A percentile compares a stretch with the other conserved stretches of the same genome.
phyloP scores from a whole-genome alignment of 2,329 filamentous ascomycete species.

The Epichloe glyceriae region DNA sequence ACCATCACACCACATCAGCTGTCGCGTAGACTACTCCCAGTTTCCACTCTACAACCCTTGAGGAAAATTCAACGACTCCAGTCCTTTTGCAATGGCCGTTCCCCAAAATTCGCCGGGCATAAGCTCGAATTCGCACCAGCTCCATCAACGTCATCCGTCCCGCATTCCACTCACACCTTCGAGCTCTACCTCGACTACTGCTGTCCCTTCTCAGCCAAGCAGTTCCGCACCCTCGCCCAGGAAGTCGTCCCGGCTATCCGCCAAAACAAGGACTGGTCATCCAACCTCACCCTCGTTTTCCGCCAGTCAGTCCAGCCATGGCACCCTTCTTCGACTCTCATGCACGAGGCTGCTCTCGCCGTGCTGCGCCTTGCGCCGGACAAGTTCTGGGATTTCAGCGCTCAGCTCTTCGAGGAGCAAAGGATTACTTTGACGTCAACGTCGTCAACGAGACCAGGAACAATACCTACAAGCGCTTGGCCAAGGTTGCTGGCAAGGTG shows the following conservation, averaged over 20 bases:
- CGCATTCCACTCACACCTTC: conserved; percentile 42
- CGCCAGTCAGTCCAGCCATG: conserved; percentile 88
- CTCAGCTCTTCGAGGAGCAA: conserved; percentile 52
- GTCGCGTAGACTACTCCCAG: too few relatives aligned
- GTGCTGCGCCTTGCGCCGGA: conserved; percentile 57
- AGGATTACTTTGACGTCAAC: conserved; percentile 70
- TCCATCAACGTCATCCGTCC: conserved; percentile 20
- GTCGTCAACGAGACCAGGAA: conserved; percentile 79
- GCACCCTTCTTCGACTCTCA: conserved; percentile 76
- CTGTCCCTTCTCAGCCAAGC: conserved; percentile 56
- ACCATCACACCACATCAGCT: too few relatives aligned
- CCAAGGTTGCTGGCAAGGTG: conserved; percentile 54
- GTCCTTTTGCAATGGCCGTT: conserved; percentile 48
- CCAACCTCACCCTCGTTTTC: conserved; percentile 63
- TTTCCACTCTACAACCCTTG: too few relatives aligned
- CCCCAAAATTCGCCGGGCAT: conserved; percentile 67
- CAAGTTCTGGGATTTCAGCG: conserved; percentile 71
- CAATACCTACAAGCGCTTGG: conserved; percentile 66
- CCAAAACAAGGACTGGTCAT: conserved; percentile 40
- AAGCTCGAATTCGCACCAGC: conserved; percentile 40
- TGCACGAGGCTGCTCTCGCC: conserved; percentile 73
- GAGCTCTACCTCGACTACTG: conserved; percentile 77
- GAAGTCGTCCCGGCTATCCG: conserved; percentile 52
- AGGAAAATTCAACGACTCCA: too few relatives aligned
- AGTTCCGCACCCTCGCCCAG: conserved; percentile 66